Evolutionary conservation across 306 rosid genomes (phyloP).

Genomic region (Sesbania bispinosa): DNA sequence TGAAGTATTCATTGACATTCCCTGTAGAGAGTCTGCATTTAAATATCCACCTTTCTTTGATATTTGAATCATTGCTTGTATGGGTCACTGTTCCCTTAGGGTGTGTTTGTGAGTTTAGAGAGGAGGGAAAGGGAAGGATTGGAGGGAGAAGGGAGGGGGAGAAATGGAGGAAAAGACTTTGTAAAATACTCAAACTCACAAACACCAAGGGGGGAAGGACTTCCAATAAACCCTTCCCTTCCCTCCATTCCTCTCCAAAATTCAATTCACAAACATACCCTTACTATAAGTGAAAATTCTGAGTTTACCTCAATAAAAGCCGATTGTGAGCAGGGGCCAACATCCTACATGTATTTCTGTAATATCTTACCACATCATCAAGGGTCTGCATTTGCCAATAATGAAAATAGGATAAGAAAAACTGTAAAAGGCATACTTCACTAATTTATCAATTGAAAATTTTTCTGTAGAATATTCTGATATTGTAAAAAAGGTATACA

Average conservation of each 20-base stretch:
- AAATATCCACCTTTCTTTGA: conserved; percentile 2
- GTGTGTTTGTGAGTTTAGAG: too few species aligned
- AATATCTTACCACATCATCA: conserved; percentile 56
- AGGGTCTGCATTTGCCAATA: conserved; percentile 60
- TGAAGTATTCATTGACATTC: too few species aligned
- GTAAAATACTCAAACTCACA: too few species aligned
- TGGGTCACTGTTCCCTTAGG: not conserved
- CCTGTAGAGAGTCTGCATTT: not conserved
- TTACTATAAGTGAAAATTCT: not conserved
- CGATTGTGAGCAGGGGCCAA: conserved; percentile 57
- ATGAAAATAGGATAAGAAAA: not conserved
- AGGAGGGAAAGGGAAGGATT: too few species aligned
- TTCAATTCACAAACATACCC: too few species aligned
- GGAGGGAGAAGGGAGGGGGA: too few species aligned
- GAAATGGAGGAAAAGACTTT: too few species aligned
- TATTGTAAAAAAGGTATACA: not conserved
- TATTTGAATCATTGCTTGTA: conserved; percentile 25
- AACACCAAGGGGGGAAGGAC: too few species aligned
- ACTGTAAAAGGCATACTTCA: conserved; percentile 1
- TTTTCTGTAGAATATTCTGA: not conserved
- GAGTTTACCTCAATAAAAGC: conserved; percentile 55
- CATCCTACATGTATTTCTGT: conserved; percentile 45
- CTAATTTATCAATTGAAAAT: not conserved
- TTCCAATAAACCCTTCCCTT: too few species aligned
- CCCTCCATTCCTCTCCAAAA: not conserved